Evolutionary conservation across 495 filamentous ascomycete genomes (phyloP), one percentile per base, ranked within the genome.

Genomic region (Daldinia caldariorum): DNA sequence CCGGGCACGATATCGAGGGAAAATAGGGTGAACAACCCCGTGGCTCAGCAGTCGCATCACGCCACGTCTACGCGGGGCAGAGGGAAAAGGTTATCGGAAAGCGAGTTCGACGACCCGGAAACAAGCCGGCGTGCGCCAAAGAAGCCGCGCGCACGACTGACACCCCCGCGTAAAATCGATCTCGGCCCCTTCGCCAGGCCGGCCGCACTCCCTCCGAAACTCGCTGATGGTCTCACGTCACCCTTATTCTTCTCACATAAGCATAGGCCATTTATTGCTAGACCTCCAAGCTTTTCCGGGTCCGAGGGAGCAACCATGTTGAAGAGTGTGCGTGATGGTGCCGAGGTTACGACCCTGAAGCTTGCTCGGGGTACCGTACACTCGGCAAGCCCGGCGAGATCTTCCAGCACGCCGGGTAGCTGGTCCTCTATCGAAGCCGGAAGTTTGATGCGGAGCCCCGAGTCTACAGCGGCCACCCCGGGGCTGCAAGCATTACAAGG

Each of bases 271-370:
- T 76, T 83, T 18, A 83, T 86, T 2, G 67, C 73, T 8, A 79
- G 87, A 22, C 87, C 84, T 4, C 80, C 81, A 41, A 83, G 85
- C 39, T 85, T 88, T 74, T 83, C 86, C 37, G 83, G 81, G 58
- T 81, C 83, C 10, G 86, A 88, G 61, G 81, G 81, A 8, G 82
- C 83, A 41, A 85, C 79, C 62, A 90, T 91, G 83, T 80, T 91
- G 72, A 84, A 79, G 73, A 86, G 80, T 66, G 79, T 83, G 38
- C 79, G 80, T 14, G 85, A 85, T 16, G 80, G 71, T 45, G 41
- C 70, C 29, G 80, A 90, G 49, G 82, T 90, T 60, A 91, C 86
- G 62, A 91, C 88, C 13, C 78, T 91, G 35, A 88, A 85, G 62
- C 79, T 92, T 51, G 87, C 90, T 3, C 81, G 88, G 35, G 88